Conservation (phyloP, 768 basidiomycete genomes). For the Leccinellum luteum region DNA sequence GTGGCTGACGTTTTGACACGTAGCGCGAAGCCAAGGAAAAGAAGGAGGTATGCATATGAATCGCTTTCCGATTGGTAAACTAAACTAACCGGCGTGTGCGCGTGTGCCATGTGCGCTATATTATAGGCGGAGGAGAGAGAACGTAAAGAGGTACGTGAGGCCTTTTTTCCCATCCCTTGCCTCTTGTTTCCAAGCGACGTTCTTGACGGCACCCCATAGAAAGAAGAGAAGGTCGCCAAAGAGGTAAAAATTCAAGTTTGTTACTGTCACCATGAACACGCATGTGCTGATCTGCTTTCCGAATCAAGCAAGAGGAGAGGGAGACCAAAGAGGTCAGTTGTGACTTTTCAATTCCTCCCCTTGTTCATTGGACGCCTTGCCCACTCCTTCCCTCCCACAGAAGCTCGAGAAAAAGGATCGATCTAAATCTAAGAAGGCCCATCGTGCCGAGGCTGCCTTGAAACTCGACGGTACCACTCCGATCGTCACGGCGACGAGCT, state of each 20-base stretch:
- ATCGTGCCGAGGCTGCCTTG: conserved; percentile 34
- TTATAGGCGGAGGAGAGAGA: conserved; percentile 56
- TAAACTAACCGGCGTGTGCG: conserved; percentile 1
- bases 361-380: not conserved
- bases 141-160: conserved; percentile 54
- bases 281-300: conserved; percentile 21
- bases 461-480: conserved; percentile 21
- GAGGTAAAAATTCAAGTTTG: conserved; percentile 41
- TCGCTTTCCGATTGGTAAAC: not conserved
- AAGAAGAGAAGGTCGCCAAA: conserved; percentile 53
- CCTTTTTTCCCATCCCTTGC: not conserved
- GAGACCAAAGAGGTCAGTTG: conserved; percentile 44
- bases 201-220: conserved; percentile 26
- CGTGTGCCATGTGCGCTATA: not conserved
- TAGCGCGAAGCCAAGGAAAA: conserved; percentile 82
- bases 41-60: conserved; percentile 47
- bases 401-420: conserved; percentile 57
- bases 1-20: conserved; percentile 6
- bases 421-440: conserved; percentile 51
- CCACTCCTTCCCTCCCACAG: conserved; percentile 26
- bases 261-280: not conserved
- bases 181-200: not conserved
- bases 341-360: not conserved
- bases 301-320: conserved; percentile 40
- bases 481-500: conserved; percentile 4